Percentiles rank a stretch among this genome's conserved stretches.
Conservation (phyloP, 2,329 filamentous ascomycete genomes). For the Nectriaceae sp. region DNA sequence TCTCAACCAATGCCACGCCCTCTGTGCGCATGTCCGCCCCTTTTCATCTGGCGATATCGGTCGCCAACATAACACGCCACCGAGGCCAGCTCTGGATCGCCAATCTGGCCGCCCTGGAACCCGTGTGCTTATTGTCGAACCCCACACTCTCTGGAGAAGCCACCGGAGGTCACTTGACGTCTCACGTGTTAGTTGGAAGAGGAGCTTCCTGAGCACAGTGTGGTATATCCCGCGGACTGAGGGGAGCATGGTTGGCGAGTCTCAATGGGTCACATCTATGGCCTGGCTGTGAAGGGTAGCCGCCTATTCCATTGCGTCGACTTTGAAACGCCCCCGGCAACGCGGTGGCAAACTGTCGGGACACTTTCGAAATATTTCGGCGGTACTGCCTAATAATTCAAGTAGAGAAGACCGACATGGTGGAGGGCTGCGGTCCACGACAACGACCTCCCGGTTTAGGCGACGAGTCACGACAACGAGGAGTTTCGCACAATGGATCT, state of each 20-base stretch:
- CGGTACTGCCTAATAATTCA: background rate
- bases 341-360: conserved; percentile 15
- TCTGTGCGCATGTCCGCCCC: conserved; percentile 11
- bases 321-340: conserved; percentile 12
- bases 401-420: too few relatives aligned
- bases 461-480: conserved; percentile 4
- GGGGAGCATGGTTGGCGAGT: background rate
- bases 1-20: conserved; percentile 15
- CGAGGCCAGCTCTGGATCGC: conserved; percentile 16
- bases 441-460: conserved; percentile 2
- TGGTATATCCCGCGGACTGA: background rate
- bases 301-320: conserved; percentile 11
- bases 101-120: conserved; percentile 24
- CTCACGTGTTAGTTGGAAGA: too few relatives aligned
- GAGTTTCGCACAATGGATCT: background rate
- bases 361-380: background rate
- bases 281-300: conserved; percentile 16
- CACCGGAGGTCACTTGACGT: conserved; percentile 22
- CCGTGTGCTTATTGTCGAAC: conserved; percentile 19
- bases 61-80: conserved; percentile 17
- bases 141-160: conserved; percentile 18
- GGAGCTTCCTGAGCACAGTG: too few relatives aligned
- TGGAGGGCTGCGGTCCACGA: background rate
- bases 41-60: conserved; percentile 10
- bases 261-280: conserved; percentile 13